Evolutionary conservation across 345 rosid genomes (phyloP), one percentile per base, ranked within the genome.

Genomic region (Rhodamnia argentea): DNA sequence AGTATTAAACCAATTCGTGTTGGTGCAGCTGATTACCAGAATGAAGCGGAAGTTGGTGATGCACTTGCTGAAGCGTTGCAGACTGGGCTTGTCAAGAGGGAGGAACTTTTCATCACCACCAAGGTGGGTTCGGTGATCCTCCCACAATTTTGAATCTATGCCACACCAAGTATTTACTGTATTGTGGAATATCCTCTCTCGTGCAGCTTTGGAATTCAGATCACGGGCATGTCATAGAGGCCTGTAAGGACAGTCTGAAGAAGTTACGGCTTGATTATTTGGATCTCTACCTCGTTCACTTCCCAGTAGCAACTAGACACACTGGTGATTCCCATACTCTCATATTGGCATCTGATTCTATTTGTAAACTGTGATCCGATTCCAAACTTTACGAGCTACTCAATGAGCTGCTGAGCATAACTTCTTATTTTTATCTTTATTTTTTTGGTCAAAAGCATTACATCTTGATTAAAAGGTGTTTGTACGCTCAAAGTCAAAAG

Each of bases 121-220:
- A 94, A 96, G 98, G 99, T 89, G 54, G 85, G 82, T 83, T 85
- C 76, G n/a, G 26, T 13, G 27, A 52, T 40, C 3, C 44, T 42
- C 4, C 24, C 32, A 1, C 83, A 22, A 20, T 26, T 52, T 16
- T 40, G 26, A 6, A 12, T 47, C 83, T 29, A 13, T 4, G 51
- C 32, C 74, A 50, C 18, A 14, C 23, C 24, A 22, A 54, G 23
- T 12, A 85, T 16, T 47, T 47, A 47, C 51, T 10, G 11, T 47
- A 8, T 47, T 47, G 51, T 47, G 11, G 11, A 47, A 47, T 47
- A 8, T 10, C 40, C 29, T 42, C 27, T 2, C 55, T 29, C 15
- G 44, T 82, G 83, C 94, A 96, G 99, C 94, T 96, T 22, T 96
- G 99, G 99, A 96, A 95, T 88, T 95, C 98, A n/a, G 98, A 96